Evolutionary conservation across 257 asterid genomes (phyloP).

Genomic region (Ocimum tenuiflorum): DNA sequence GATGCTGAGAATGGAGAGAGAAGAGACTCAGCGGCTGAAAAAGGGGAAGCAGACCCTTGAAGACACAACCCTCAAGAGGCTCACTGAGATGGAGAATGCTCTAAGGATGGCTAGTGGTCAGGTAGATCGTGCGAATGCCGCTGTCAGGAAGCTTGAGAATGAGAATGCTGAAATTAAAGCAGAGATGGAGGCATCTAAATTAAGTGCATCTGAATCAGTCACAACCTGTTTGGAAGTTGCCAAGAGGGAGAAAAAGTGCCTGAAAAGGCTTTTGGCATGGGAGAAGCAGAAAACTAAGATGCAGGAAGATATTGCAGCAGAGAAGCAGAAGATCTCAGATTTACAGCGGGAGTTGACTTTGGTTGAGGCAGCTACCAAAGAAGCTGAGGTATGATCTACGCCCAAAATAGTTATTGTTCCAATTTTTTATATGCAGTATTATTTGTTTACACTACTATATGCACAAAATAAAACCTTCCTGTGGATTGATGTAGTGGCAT

Average conservation of each 20-base stretch:
- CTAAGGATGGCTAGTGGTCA: constrained; percentile 76
- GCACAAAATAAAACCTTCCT: neutral
- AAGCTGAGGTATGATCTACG: constrained; percentile 57
- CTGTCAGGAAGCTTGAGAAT: constrained; percentile 72
- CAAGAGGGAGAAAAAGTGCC: constrained; percentile 77
- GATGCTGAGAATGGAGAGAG: constrained; percentile 83
- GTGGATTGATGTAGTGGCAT: neutral
- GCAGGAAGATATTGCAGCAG: constrained; percentile 78
- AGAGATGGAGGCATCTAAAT: constrained; percentile 83
- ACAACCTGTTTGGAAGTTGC: constrained; percentile 63
- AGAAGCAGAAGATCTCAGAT: constrained; percentile 50
- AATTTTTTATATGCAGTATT: neutral
- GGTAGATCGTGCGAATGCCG: constrained; percentile 76
- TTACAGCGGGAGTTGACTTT: constrained; percentile 56
- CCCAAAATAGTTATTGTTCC: neutral
- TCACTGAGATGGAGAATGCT: constrained; percentile 75
- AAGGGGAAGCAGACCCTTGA: constrained; percentile 70
- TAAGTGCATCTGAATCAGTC: constrained; percentile 90
- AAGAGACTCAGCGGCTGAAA: constrained; percentile 62
- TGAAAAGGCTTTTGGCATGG: constrained; percentile 76
- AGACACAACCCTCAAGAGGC: constrained; percentile 58
- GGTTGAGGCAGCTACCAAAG: constrained; percentile 54
- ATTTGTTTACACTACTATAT: neutral
- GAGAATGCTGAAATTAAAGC: constrained; percentile 88
- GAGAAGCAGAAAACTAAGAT: constrained; percentile 79